These are phyloP conservation scores for Ceratonia siliqua DNA, from an alignment of 306 rosid genomes.

Conservation along the genomic window DNA sequence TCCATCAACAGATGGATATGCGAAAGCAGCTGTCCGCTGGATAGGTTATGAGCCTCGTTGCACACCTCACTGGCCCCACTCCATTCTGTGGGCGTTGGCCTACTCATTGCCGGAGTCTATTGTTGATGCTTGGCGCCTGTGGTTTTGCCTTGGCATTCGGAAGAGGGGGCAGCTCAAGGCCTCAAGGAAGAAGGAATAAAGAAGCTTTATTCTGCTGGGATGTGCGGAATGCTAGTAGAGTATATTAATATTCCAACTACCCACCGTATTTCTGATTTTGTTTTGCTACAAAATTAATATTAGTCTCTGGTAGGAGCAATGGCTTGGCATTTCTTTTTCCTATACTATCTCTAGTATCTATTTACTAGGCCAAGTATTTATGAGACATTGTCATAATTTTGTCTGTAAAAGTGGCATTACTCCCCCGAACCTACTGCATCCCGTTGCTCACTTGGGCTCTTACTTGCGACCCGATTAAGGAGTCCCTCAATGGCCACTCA, in stretches of 20 bases:
- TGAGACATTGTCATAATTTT: no score
- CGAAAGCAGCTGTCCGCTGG: conserved; percentile 74
- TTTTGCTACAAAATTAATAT: no score
- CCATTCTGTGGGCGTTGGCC: conserved; percentile 77
- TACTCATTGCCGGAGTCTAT: conserved; percentile 59
- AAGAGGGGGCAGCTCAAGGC: conserved; percentile 90
- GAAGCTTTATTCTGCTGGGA: conserved; percentile 12
- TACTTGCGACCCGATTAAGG: no score
- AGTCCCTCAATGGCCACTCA: conserved; percentile 28
- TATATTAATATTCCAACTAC: conserved; percentile 24
- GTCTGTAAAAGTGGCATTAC: no score
- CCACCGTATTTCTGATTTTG: not conserved
- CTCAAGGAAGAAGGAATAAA: conserved; percentile 60
- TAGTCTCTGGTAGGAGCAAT: no score
- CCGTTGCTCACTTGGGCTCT: no score
- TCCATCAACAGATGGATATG: conserved; percentile 83
- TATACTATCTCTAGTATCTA: no score
- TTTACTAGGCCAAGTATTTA: no score
- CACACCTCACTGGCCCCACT: conserved; percentile 95
- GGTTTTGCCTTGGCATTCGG: conserved; percentile 63
- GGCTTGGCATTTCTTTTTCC: no score
- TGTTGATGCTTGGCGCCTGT: conserved; percentile 79
- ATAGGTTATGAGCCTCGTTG: conserved; percentile 92
- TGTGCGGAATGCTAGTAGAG: conserved; percentile 23
- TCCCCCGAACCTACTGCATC: no score